Evolutionary conservation across 257 asterid genomes (phyloP), one percentile per base, ranked within the genome.

Genomic region (Solanum raphanifolium): DNA sequence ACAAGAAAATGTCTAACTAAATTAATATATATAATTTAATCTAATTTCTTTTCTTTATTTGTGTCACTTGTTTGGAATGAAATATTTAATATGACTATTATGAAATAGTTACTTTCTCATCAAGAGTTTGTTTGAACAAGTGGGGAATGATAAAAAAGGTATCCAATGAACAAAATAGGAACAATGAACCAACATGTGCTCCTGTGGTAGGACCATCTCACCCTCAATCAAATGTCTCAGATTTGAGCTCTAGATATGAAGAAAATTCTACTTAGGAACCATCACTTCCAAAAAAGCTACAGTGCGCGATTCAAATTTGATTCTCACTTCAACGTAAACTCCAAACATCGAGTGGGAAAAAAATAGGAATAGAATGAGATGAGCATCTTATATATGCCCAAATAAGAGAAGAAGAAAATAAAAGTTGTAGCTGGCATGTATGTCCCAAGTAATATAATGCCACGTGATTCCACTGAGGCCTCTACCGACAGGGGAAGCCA

Each of bases 401-500:
- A 73, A 72, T 12, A 78, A n/a, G 12, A 13, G 34, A 2, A 38
- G 36, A 79, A 8, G 20, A 74, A 35, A 74, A 74, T 74, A 43
- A 15, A 81, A 8, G 21, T 3, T 8, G 9, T 41, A 78, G 65
- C 25, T 81, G 85, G 66, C 68, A 29, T 46, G 68, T 16, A 46
- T 43, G 84, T 13, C 65, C 84, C 65, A 8, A 79, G 65, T 79
- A 25, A 79, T 81, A 82, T 46, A 25, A 9, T 48, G 85, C 68
- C 85, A 81, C 85, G 68, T 81, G 85, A 46, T 25, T 81, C 65
- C 65, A 55, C 65, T 55, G 65, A 55, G 65, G 65, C 65, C 65
- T 55, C 65, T 62, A 48, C 85, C 85, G 69, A 82, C 85, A 82
- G 69, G 25, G 65, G 41, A 74, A 74, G 5, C 29, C 82, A 20